These are phyloP conservation scores for Blastocystis sp. DNA, from an alignment of 352 stramenopile species.

Conservation along the genomic window DNA sequence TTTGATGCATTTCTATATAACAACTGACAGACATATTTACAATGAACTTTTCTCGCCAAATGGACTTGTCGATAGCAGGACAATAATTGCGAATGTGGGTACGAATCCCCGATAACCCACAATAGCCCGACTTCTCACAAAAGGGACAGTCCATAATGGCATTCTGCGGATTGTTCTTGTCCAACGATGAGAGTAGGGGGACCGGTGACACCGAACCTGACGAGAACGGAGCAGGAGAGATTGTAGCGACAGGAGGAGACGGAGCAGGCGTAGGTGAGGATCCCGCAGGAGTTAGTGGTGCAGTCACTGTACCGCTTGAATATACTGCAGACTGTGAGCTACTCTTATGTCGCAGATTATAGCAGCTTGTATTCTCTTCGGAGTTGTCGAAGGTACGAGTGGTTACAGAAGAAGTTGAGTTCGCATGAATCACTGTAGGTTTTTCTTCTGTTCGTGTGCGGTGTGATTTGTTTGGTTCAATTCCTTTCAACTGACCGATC, in stretches of 20 bases:
- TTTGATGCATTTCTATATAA: constrained; percentile 24
- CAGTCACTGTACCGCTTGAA: neutral
- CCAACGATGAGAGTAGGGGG: neutral
- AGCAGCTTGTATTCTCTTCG: neutral
- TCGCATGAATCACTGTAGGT: no score
- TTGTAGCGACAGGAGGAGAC: neutral
- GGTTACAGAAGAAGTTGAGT: no score
- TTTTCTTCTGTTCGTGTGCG: no score
- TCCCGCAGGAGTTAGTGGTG: neutral
- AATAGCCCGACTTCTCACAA: constrained; percentile 49
- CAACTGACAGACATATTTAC: neutral
- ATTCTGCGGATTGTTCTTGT: constrained; percentile 41
- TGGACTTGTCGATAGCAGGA: constrained; percentile 19
- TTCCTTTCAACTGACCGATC: neutral
- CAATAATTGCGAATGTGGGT: constrained; percentile 54
- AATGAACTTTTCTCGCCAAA: constrained; percentile 31
- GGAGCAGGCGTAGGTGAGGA: neutral
- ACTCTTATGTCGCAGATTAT: constrained; percentile 21
- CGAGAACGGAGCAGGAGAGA: neutral
- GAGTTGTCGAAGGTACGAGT: neutral
- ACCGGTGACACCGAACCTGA: neutral
- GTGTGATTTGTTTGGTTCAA: neutral
- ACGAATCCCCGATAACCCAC: constrained; percentile 28
- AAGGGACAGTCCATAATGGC: constrained; percentile 53
- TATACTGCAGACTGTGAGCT: neutral